Conservation (phyloP, 2,329 filamentous ascomycete species). For the Beauveria sp. region DNA sequence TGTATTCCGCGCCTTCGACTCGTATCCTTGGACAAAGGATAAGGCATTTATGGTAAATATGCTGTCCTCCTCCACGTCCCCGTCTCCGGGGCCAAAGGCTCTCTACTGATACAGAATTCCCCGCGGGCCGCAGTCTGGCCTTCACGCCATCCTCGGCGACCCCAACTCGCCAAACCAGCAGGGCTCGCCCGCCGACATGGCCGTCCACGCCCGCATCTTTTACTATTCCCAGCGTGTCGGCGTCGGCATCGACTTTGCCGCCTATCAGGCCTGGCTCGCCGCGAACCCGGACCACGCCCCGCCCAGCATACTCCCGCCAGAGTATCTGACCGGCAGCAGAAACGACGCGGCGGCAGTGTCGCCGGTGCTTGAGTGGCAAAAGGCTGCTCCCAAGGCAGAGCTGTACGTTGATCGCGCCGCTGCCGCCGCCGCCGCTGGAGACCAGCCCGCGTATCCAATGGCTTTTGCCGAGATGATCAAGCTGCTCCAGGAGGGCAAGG, state of each 20-base stretch:
- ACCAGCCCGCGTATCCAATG: slow-evolving; percentile 65
- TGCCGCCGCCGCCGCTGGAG: slow-evolving; percentile 19
- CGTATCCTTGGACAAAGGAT: slow-evolving; percentile 62
- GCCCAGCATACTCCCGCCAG: slow-evolving; percentile 30
- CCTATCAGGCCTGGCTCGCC: slow-evolving; percentile 59
- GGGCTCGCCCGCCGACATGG: slow-evolving; percentile 50
- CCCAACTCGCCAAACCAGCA: slow-evolving; percentile 32
- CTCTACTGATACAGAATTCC: neutral
- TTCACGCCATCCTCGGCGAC: slow-evolving; percentile 56
- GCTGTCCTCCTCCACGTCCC: neutral
- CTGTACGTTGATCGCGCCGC: slow-evolving; percentile 36
- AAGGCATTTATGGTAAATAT: slow-evolving; percentile 54
- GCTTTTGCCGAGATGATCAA: slow-evolving; percentile 82
- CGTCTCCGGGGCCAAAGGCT: neutral
- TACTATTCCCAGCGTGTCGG: slow-evolving; percentile 51
- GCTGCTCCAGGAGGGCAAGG: slow-evolving; percentile 72
- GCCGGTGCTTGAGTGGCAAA: slow-evolving; percentile 37
- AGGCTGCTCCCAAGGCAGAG: slow-evolving; percentile 40
- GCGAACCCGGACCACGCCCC: slow-evolving; percentile 24
- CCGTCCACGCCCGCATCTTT: slow-evolving; percentile 58
- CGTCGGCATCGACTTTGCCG: slow-evolving; percentile 54
- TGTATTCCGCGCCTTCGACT: slow-evolving; percentile 54
- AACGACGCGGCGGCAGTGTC: slow-evolving; percentile 8
- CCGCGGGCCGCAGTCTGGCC: slow-evolving; percentile 39
- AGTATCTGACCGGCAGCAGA: slow-evolving; percentile 18